These are phyloP conservation scores for Nematocida parisii DNA, from an alignment of 371 early-diverging fungal genomes.

Conservation along the genomic window DNA sequence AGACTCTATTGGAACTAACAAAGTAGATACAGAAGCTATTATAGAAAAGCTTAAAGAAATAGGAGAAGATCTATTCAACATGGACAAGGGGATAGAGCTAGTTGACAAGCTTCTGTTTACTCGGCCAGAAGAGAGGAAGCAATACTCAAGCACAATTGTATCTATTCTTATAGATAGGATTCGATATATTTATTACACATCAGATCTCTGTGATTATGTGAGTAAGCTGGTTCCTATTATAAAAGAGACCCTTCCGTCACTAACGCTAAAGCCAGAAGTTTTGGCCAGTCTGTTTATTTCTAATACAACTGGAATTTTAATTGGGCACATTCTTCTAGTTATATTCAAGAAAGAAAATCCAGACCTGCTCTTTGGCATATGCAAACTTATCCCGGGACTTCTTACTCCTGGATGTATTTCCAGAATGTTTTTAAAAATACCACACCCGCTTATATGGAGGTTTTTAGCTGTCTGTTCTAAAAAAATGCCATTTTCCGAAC, in stretches of 20 bases:
- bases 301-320: slow-evolving; percentile 37
- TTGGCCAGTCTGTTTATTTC: slow-evolving; percentile 1
- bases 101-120: slow-evolving; percentile 12
- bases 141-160: background rate
- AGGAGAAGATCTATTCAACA: slow-evolving; percentile 52
- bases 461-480: slow-evolving; percentile 17
- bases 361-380: background rate
- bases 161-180: slow-evolving; percentile 24
- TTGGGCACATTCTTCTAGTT: slow-evolving; percentile 32
- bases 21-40: background rate
- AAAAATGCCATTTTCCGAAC: slow-evolving; percentile 3
- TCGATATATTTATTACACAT: slow-evolving; percentile 30
- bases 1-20: background rate
- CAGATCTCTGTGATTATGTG: slow-evolving; percentile 23
- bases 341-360: slow-evolving; percentile 22
- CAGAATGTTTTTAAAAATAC: slow-evolving; percentile 19
- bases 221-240: slow-evolving; percentile 27
- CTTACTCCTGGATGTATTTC: slow-evolving; percentile 4
- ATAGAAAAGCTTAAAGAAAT: slow-evolving; percentile 22
- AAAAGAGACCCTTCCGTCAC: background rate
- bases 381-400: background rate
- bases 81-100: slow-evolving; percentile 40
- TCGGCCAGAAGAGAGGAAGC: background rate
- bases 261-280: background rate
- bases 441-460: slow-evolving; percentile 21